phyloP scores from a whole-genome alignment of 225 moss, liverwort and hornwort genomes.

The Marchantia polymorpha region DNA sequence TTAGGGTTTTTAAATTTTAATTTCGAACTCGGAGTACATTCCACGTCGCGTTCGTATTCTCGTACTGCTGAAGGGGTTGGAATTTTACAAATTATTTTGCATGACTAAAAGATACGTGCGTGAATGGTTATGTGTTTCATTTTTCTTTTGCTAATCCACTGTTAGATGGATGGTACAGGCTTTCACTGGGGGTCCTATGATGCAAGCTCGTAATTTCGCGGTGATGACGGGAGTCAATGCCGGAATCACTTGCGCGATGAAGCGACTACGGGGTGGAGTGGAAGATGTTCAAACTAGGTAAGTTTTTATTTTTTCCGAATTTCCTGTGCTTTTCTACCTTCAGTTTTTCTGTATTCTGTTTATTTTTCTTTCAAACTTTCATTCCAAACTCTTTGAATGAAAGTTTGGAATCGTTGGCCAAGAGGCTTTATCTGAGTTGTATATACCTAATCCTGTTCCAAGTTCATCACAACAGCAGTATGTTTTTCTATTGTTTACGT shows the following conservation, averaged over 20 bases:
- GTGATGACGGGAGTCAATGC: constrained; percentile 96
- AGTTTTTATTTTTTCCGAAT: too few relatives aligned
- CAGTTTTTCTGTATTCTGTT: too few relatives aligned
- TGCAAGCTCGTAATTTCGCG: constrained; percentile 87
- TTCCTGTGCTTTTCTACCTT: too few relatives aligned
- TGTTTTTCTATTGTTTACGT: too few relatives aligned
- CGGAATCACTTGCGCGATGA: constrained; percentile 87
- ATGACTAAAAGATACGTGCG: neutral
- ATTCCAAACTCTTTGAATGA: too few relatives aligned
- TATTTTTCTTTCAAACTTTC: too few relatives aligned
- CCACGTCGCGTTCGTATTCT: neutral
- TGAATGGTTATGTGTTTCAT: neutral
- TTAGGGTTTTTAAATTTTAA: neutral
- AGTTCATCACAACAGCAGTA: too few relatives aligned
- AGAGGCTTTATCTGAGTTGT: too few relatives aligned
- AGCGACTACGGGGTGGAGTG: constrained; percentile 73
- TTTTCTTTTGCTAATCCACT: neutral
- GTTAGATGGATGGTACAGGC: constrained; percentile 49
- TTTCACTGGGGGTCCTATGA: constrained; percentile 78
- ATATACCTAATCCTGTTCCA: too few relatives aligned
- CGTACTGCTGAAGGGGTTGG: too few relatives aligned
- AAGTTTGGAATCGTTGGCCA: too few relatives aligned
- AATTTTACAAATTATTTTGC: neutral
- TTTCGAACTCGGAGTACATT: neutral
- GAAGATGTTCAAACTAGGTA: constrained; percentile 89